Conservation (phyloP, 2,329 filamentous ascomycete species). For the Cytospora leucostoma region DNA sequence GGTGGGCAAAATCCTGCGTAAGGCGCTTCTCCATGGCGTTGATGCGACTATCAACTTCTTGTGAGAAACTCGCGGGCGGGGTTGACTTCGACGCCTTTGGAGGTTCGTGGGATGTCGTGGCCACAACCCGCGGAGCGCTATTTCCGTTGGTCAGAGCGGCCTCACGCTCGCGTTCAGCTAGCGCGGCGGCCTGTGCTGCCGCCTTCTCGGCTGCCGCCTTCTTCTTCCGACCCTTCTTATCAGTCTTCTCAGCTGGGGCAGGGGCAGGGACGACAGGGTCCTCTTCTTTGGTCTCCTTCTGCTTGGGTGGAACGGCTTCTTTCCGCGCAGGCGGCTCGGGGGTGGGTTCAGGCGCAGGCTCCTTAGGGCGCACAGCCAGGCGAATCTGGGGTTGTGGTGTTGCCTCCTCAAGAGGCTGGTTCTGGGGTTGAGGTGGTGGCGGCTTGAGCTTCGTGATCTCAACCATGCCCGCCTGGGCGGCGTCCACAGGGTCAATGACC, state of each 20-base stretch:
- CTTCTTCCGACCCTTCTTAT: slow-evolving; percentile 67
- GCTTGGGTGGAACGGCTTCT: slow-evolving; percentile 40
- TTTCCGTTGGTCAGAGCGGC: slow-evolving; percentile 44
- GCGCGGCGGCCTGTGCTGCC: slow-evolving; percentile 47
- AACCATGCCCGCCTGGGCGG: slow-evolving; percentile 71
- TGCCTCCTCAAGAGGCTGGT: slow-evolving; percentile 41
- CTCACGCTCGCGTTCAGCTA: slow-evolving; percentile 40
- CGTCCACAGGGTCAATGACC: slow-evolving; percentile 77
- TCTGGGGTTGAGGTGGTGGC: slow-evolving; percentile 48
- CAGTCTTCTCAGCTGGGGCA: slow-evolving; percentile 55
- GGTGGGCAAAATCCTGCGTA: slow-evolving; percentile 16
- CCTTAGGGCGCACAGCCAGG: slow-evolving; percentile 35
- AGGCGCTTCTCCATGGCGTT: slow-evolving; percentile 55
- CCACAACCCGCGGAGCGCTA: slow-evolving; percentile 36
- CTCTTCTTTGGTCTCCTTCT: slow-evolving; percentile 52
- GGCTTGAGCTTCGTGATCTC: slow-evolving; percentile 70
- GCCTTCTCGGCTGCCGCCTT: slow-evolving; percentile 57
- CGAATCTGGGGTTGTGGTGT: slow-evolving; percentile 36
- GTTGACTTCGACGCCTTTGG: slow-evolving; percentile 36
- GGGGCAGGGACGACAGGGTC: slow-evolving; percentile 42
- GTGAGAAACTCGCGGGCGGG: slow-evolving; percentile 37
- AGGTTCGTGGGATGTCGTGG: slow-evolving; percentile 37
- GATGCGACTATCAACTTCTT: slow-evolving; percentile 57
- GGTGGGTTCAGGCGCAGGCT: slow-evolving; percentile 32
- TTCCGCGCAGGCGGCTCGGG: slow-evolving; percentile 35